Evolutionary conservation across 306 rosid genomes (phyloP).

Genomic region (Begonia loranthoides): DNA sequence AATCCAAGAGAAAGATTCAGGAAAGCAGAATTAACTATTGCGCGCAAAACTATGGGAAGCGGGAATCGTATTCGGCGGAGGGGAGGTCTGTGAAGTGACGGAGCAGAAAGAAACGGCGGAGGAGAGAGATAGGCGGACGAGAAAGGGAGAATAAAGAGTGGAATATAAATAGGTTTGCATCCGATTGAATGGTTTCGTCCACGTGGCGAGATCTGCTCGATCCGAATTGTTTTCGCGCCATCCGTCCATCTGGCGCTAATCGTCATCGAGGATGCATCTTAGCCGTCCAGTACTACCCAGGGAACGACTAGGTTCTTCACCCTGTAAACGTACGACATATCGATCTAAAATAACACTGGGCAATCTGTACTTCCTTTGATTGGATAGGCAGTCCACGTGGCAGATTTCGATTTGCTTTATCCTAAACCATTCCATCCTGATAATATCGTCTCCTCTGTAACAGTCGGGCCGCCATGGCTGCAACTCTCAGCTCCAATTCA

Average conservation of each 20-base stretch:
- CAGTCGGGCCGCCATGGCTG: no score
- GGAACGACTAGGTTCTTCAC: no score
- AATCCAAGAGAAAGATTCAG: constrained; percentile 5
- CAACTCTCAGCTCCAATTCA: constrained; percentile 55
- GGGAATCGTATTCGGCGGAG: background rate
- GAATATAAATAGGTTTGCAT: constrained; percentile 99
- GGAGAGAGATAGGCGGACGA: constrained; percentile 31
- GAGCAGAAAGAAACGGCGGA: constrained; percentile 3
- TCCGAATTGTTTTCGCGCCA: constrained; percentile 8
- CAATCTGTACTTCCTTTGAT: no score
- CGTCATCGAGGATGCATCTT: no score
- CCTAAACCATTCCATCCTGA: no score
- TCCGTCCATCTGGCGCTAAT: background rate
- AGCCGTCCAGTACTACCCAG: no score
- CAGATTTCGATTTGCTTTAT: no score
- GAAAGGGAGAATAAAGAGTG: constrained; percentile 54
- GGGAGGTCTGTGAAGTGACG: constrained; percentile 11
- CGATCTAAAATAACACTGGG: no score
- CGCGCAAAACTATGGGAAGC: constrained; percentile 5
- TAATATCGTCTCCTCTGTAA: no score
- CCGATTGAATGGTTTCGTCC: constrained; percentile 37
- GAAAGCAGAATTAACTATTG: constrained; percentile 11
- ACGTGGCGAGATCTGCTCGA: constrained; percentile 51
- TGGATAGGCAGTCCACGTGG: no score
- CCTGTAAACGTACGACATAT: no score